Conservation (phyloP, 2,329 filamentous ascomycete species). For the Arachnopeziza araneosa region DNA sequence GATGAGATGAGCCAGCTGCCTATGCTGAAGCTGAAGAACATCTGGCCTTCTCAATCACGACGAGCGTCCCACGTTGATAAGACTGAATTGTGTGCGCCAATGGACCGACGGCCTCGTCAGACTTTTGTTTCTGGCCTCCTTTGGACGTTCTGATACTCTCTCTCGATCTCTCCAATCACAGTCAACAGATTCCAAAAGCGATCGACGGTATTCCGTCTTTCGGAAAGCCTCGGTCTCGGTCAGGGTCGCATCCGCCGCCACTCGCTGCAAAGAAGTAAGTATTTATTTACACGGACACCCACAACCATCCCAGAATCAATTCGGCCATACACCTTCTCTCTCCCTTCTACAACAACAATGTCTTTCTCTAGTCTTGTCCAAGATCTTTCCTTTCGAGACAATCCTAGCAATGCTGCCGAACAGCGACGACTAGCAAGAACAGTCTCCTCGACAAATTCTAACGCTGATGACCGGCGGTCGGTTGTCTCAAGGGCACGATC, state of each 20-base stretch:
- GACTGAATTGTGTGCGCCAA: neutral
- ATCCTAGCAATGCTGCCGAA: conserved; percentile 31
- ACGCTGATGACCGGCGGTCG: conserved; percentile 54
- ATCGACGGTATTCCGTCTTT: neutral
- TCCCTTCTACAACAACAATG: conserved; percentile 37
- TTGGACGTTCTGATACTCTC: neutral
- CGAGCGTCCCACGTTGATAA: neutral
- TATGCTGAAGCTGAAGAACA: neutral
- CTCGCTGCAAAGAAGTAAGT: neutral
- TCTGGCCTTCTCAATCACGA: neutral
- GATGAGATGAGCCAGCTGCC: neutral
- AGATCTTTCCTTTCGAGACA: conserved; percentile 55
- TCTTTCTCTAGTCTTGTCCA: conserved; percentile 65
- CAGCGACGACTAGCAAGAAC: conserved; percentile 41
- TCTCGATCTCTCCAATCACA: neutral
- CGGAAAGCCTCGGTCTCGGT: neutral
- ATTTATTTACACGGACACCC: neutral
- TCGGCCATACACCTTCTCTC: neutral
- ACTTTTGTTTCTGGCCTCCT: neutral
- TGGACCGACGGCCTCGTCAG: neutral
- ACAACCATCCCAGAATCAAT: neutral
- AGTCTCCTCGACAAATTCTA: conserved; percentile 37
- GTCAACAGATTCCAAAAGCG: conserved; percentile 3
- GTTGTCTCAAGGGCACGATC: conserved; percentile 60
- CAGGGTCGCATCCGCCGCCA: neutral